These are phyloP conservation scores for Venturiaceae sp. DNA, from an alignment of 2,329 filamentous ascomycete species.

Conservation along the genomic window DNA sequence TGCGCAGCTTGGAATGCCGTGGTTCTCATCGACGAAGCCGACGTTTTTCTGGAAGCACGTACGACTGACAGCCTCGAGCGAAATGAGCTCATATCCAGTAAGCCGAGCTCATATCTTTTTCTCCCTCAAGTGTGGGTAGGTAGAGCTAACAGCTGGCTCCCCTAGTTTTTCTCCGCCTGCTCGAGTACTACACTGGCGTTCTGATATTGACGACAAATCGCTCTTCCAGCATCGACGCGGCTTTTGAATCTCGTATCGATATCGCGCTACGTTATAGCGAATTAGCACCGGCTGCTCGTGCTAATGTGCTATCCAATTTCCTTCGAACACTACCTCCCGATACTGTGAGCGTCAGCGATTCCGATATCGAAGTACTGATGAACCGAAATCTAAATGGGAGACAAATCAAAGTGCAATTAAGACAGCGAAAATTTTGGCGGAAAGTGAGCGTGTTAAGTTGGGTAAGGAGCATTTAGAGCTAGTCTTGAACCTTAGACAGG, in stretches of 20 bases:
- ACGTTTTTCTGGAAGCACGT: constrained; percentile 49
- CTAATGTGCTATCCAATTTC: not conserved
- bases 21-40: constrained; percentile 49
- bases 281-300: not conserved
- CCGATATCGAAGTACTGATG: not conserved
- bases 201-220: constrained; percentile 20
- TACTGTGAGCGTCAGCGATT: not conserved
- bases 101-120: not conserved
- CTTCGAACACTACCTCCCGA: not conserved
- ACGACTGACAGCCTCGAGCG: constrained; percentile 7
- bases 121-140: not conserved
- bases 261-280: not conserved
- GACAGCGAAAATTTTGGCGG: not conserved
- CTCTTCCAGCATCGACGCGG: constrained; percentile 14
- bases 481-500: no score
- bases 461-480: no score
- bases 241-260: constrained; percentile 12
- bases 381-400: not conserved
- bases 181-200: constrained; percentile 15
- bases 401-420: not conserved
- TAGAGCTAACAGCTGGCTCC: not conserved
- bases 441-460: no score
- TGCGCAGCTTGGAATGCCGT: constrained; percentile 42
- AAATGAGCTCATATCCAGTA: not conserved
- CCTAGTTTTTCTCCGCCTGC: constrained; percentile 15